Base-by-base conservation (phyloP, 306 rosid genomes). In the Purshia tridentata region DNA sequence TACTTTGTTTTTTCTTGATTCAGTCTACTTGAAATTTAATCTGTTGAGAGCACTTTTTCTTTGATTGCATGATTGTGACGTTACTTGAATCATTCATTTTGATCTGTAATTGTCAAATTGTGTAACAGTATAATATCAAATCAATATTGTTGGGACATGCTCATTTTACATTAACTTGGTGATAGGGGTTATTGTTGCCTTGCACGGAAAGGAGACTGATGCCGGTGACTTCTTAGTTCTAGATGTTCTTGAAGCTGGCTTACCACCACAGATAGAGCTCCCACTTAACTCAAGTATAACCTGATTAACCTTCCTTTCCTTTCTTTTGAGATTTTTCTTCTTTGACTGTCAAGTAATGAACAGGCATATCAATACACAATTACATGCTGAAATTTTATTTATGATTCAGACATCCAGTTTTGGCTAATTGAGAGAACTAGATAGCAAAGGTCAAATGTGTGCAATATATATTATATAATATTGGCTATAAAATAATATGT, bases 231-330 rank as follows among this genome's bases (percentile, higher is more conserved):
- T 94, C 76, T 70, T 83, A 84, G 97, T 91, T 68, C 82, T 47
- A 53, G 97, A 91, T 72, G 84, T 94, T 72, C 88, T 94, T n/a
- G 95, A 91, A 79, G 93, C 96, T 69, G 99, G 87, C 88, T 88
- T 94, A 68, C 91, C 99, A 46, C 94, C 95, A 4, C 97, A 91
- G 86, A 91, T 83, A 79, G 90, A 88, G 66, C 58, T 70, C 66
- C 89, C 95, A n/a, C 88, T 85, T 76, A 80, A 81, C 77, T 79
- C 91, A 83, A 80, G 97, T 91, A 91, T 65, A 53, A 66, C 59
- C 44, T n/a, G 9, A 35, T 52, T 80, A 39, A 47, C 63, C 70
- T 64, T 49, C 66, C 65, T 46, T 8, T 56, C 69, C 14, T 23
- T 71, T 22, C 16, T 45, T 70, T 45, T 9, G 6, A 15, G 29